These are phyloP conservation scores for Pythium sukuiense DNA, from an alignment of 352 stramenopile species.

Conservation along the genomic window DNA sequence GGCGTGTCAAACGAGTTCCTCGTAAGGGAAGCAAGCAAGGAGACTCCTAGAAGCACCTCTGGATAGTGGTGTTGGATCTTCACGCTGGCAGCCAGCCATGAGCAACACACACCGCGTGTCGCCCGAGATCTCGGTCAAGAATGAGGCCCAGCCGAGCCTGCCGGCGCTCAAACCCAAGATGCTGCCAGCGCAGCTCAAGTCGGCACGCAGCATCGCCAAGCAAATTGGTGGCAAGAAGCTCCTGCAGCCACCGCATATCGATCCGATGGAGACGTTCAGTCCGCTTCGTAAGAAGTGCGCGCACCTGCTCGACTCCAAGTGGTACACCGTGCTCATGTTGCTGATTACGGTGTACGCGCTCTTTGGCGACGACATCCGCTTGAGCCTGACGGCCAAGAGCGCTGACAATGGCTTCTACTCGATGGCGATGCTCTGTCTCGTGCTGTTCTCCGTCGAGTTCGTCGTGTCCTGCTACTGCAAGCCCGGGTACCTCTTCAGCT, in stretches of 20 bases:
- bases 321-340: slow-evolving; percentile 84
- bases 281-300: slow-evolving; percentile 42
- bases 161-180: slow-evolving; percentile 54
- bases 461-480: slow-evolving; percentile 70
- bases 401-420: slow-evolving; percentile 85
- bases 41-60: background rate
- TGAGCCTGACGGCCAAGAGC: slow-evolving; percentile 63
- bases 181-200: slow-evolving; percentile 43
- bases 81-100: slow-evolving; percentile 5
- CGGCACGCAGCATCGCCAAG: slow-evolving; percentile 33
- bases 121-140: slow-evolving; percentile 67
- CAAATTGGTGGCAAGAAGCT: slow-evolving; percentile 10
- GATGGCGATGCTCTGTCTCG: slow-evolving; percentile 85
- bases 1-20: background rate
- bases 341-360: slow-evolving; percentile 92
- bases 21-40: background rate
- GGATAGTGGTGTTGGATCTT: background rate
- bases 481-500: slow-evolving; percentile 82
- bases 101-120: slow-evolving; percentile 60
- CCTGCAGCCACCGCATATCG: slow-evolving; percentile 28
- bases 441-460: slow-evolving; percentile 91
- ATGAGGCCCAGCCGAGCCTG: slow-evolving; percentile 45
- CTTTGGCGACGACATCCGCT: slow-evolving; percentile 91
- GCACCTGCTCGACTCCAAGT: slow-evolving; percentile 69
- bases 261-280: slow-evolving; percentile 43